These are phyloP conservation scores for Vitis amurensis DNA, from an alignment of 164 flowering plant genomes.

Conservation along the genomic window DNA sequence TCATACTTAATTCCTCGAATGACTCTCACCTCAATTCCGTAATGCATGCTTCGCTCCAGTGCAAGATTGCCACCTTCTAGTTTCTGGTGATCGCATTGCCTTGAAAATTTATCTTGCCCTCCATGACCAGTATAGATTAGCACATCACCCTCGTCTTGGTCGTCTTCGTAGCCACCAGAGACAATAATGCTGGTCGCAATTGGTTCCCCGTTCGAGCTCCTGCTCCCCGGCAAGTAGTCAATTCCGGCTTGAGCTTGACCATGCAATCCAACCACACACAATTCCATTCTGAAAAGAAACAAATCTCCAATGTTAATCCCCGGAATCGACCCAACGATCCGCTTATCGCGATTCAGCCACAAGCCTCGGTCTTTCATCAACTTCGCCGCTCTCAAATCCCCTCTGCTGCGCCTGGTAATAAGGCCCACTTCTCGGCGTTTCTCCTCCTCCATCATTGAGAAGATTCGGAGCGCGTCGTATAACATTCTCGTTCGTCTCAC, in stretches of 20 bases:
- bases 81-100: constrained; percentile 63
- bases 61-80: constrained; percentile 88
- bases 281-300: constrained; percentile 74
- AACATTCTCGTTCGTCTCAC: constrained; percentile 62
- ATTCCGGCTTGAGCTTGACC: constrained; percentile 52
- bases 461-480: constrained; percentile 63
- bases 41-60: constrained; percentile 73
- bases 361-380: constrained; percentile 52
- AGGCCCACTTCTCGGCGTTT: constrained; percentile 10
- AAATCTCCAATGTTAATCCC: constrained; percentile 77
- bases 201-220: constrained; percentile 49
- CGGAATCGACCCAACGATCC: constrained; percentile 79
- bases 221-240: constrained; percentile 30
- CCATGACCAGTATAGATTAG: constrained; percentile 86
- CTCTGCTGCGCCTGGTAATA: constrained; percentile 31
- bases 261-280: constrained; percentile 81
- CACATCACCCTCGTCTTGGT: constrained; percentile 73
- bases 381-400: constrained; percentile 56
- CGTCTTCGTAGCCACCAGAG: constrained; percentile 93
- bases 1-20: constrained; percentile 72
- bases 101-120: constrained; percentile 51
- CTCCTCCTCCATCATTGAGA: constrained; percentile 41
- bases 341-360: constrained; percentile 76
- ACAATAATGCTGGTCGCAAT: constrained; percentile 87
- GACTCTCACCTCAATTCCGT: constrained; percentile 83